Percentiles rank a stretch among this genome's conserved stretches.
Conservation (phyloP, 179 eudicot genomes). For the Amaranthus tricolor region DNA sequence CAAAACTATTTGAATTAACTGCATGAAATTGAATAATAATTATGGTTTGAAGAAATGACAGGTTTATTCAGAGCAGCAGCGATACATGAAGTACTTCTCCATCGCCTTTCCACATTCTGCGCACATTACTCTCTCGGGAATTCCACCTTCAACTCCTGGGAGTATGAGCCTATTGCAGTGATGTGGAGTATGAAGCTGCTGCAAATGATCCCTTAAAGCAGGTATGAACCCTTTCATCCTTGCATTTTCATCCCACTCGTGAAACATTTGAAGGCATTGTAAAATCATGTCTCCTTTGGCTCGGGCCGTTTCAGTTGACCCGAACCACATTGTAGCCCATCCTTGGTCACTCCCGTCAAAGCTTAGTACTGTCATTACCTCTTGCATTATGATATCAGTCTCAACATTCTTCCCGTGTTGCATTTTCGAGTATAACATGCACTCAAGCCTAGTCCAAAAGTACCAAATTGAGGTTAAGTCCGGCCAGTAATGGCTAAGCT, state of each 20-base stretch:
- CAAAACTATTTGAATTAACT: background rate
- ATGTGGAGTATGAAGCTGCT: slow-evolving; percentile 48
- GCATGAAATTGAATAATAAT: background rate
- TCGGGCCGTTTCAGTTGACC: slow-evolving; percentile 49
- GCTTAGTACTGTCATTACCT: slow-evolving; percentile 63
- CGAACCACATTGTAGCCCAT: slow-evolving; percentile 69
- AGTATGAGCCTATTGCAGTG: slow-evolving; percentile 80
- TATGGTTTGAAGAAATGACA: background rate
- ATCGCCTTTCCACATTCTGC: slow-evolving; percentile 70
- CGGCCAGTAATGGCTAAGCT: slow-evolving; percentile 42
- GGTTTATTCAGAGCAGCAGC: slow-evolving; percentile 53
- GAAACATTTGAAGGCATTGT: slow-evolving; percentile 36
- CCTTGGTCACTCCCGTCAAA: slow-evolving; percentile 69
- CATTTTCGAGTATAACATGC: slow-evolving; percentile 78
- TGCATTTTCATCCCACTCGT: slow-evolving; percentile 50
- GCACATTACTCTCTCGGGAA: slow-evolving; percentile 66
- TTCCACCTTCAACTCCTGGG: slow-evolving; percentile 63
- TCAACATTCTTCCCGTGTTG: slow-evolving; percentile 48
- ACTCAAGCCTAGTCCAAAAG: slow-evolving; percentile 82
- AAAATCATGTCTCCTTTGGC: slow-evolving; percentile 48
- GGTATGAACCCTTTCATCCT: slow-evolving; percentile 45
- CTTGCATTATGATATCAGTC: slow-evolving; percentile 53
- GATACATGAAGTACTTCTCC: slow-evolving; percentile 89
- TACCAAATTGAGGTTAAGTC: slow-evolving; percentile 57
- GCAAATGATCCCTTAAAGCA: slow-evolving; percentile 45